phyloP scores from a whole-genome alignment of 257 asterid species.

The Solanum rostratum region DNA sequence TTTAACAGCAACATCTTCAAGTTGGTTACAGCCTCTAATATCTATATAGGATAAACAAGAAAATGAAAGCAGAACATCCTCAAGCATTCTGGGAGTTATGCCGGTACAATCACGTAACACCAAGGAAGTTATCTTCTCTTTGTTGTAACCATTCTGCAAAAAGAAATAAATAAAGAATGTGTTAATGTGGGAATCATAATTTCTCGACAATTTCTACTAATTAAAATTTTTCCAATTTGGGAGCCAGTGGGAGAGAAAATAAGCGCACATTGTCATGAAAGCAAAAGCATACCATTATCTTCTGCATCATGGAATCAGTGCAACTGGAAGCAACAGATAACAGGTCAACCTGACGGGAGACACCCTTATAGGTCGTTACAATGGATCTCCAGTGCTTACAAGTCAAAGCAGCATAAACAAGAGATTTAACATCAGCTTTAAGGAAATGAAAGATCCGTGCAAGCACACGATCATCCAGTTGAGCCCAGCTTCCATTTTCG shows the following conservation, averaged over 20 bases:
- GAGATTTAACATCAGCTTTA: conserved; percentile 69
- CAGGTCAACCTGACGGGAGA: conserved; percentile 66
- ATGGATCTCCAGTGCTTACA: conserved; percentile 91
- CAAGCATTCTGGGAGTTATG: conserved; percentile 58
- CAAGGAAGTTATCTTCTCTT: conserved; percentile 62
- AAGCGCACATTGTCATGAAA: not conserved
- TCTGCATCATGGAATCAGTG: conserved; percentile 47
- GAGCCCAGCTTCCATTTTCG: conserved; percentile 60
- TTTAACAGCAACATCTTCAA: conserved; percentile 66
- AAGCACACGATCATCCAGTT: conserved; percentile 62
- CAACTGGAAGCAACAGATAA: conserved; percentile 49
- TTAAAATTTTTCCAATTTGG: not conserved
- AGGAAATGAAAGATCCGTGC: conserved; percentile 92
- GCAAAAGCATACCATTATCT: conserved; percentile 48
- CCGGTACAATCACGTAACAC: conserved; percentile 70
- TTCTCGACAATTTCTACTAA: not conserved
- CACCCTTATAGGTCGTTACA: conserved; percentile 45
- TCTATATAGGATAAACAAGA: conserved; percentile 57
- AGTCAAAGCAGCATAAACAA: conserved; percentile 60
- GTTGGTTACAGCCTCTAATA: conserved; percentile 85
- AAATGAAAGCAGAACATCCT: conserved; percentile 61
- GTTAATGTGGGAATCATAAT: not conserved
- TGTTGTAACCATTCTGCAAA: conserved; percentile 74
- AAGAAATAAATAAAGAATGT: not conserved
- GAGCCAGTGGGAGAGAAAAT: not conserved